Base-by-base conservation (phyloP, 768 basidiomycete genomes). In the Leucogyrophana mollusca region DNA sequence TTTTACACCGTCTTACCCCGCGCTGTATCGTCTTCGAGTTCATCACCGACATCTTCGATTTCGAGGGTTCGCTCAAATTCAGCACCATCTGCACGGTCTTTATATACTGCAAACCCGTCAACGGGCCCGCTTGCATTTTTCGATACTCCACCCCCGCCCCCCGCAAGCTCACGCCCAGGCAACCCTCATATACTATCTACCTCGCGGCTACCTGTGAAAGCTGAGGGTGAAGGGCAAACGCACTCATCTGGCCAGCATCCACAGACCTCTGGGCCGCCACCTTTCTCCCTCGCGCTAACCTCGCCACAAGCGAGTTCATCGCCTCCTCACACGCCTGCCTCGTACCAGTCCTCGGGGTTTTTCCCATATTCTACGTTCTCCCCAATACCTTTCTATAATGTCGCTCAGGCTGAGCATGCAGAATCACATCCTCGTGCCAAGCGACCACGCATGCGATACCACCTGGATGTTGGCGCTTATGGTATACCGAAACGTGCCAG, bases 391-490 rank as follows among this genome's bases (percentile, higher is more conserved):
- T 60, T 56, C 35, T 60, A 59, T 34, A 58, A 59, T 41, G 54
- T 60, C 22, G 54, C 62, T 6, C 45, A 59, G 1, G 39, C 61
- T 32, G 66, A 41, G 45, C 60, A 49, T 32, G 62, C 51, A 13
- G 60, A 57, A 33, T 61, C 61, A 34, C 61, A 57, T 36, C 64
- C 60, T 30, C 60, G 56, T 34, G 49, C 58, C 44, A 67, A 67
- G 58, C 59, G 63, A 38, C 59, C 62, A 20, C 56, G 56, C 39
- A 59, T 58, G 52, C 59, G 72, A 27, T 78, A 73, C 53, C 72
- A 78, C 51, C 74, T 94, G 27, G 84, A 90, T 40, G 81, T 85
- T 11, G 90, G 87, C 13, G 90, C 90, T 10, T 92, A 89, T 54
- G 92, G 92, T 4, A 88, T 93, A 41, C 84, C 92, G 0, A 94